Evolutionary conservation across 225 moss, liverwort and hornwort genomes (phyloP).

Genomic region (Rhytidiadelphus loreus): DNA sequence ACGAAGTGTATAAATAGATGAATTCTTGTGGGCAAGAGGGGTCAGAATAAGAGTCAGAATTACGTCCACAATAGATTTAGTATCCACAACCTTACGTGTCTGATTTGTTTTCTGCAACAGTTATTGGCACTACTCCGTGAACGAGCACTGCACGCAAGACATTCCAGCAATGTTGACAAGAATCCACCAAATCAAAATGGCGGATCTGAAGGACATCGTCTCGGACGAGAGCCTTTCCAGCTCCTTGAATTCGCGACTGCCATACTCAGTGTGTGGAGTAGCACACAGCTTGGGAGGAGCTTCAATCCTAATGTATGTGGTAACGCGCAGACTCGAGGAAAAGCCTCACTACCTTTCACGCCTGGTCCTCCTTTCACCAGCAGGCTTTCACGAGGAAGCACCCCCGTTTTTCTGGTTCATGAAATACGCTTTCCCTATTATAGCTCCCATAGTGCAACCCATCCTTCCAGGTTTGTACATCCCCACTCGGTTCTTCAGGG

Average conservation of each 20-base stretch:
- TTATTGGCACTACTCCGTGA: slow-evolving; percentile 79
- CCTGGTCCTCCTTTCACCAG: slow-evolving; percentile 75
- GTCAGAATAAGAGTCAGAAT: background rate
- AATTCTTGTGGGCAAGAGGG: background rate
- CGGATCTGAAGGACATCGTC: slow-evolving; percentile 34
- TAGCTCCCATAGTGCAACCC: slow-evolving; percentile 46
- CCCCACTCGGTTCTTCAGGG: slow-evolving; percentile 74
- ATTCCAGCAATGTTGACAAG: slow-evolving; percentile 69
- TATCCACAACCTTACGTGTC: background rate
- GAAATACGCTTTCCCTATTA: slow-evolving; percentile 30
- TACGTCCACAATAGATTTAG: background rate
- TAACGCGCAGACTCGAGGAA: slow-evolving; percentile 53
- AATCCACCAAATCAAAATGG: slow-evolving; percentile 70
- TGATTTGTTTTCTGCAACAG: slow-evolving; percentile 14
- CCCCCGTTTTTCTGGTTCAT: slow-evolving; percentile 38
- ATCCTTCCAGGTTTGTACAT: slow-evolving; percentile 79
- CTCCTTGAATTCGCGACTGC: slow-evolving; percentile 31
- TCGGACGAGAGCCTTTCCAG: slow-evolving; percentile 14
- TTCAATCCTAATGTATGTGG: slow-evolving; percentile 70
- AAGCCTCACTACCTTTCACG: slow-evolving; percentile 76
- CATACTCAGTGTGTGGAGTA: slow-evolving; percentile 77
- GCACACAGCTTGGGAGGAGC: slow-evolving; percentile 92
- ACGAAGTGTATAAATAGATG: background rate
- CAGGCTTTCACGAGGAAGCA: slow-evolving; percentile 76
- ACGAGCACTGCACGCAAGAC: slow-evolving; percentile 84